Base-by-base conservation (phyloP, 2,329 filamentous ascomycete species). In the Penicillium sp. region DNA sequence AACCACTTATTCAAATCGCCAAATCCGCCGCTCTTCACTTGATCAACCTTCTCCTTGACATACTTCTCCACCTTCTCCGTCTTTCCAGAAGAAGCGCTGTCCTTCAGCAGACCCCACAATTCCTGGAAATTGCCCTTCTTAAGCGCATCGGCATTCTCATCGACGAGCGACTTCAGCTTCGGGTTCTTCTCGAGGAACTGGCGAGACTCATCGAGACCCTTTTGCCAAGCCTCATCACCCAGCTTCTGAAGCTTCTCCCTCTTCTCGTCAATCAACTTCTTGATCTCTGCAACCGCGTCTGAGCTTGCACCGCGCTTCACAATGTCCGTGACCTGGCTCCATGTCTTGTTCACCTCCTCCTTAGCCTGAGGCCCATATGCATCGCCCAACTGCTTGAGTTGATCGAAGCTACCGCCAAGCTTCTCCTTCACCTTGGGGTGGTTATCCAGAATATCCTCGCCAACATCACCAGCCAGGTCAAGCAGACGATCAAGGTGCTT, bases 111-210 rank as follows among this genome's bases (percentile, higher is more conserved):
- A 56, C 86, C 79, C 71, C 89, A 89, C 0, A 91, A 75, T 68
- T 91, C 86, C 54, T 81, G 79, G 15, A 86, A 78, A 68, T 92
- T 89, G 17, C 89, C 89, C 64, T 86, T 79, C 80, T 90, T 91
- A 53, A 93, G 78, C 0, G 83, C 77, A 59, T 90, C 87, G 51
- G 84, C 82, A 75, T 93, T 93, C 72, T 90, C 81, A 80, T 91
- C 89, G 1, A 93, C 73, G 0, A 92, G 75, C 76, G 91, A 82
- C 81, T 91, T 92, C 61, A 91, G 79, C 78, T 91, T 82, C n/a
- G 90, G 89, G 76, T 86, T 91, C 83, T 92, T 92, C 68, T 92
- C 89, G 0, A 93, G 83, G 62, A 87, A 85, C 0, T 90, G 89
- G 80, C 90, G 88, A 38, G 86, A 88, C 76, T 91, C 82, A 77